A percentile compares a stretch with the other conserved stretches of the same genome.
These are phyloP conservation scores for Capronia coronata DNA, from an alignment of 2,329 filamentous ascomycete genomes.

Conservation along the genomic window DNA sequence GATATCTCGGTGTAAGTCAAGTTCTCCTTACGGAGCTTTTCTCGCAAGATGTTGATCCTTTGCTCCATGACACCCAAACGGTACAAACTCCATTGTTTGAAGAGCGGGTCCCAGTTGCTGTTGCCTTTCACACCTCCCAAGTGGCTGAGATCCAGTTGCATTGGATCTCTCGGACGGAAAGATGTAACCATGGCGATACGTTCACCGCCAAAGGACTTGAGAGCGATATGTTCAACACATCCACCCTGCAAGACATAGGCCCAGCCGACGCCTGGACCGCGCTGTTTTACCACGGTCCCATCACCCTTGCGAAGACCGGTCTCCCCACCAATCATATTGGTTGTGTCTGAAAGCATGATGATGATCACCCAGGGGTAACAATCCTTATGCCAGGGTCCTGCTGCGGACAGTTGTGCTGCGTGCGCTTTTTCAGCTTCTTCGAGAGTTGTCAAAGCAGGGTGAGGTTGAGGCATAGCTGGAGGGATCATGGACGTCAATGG, in stretches of 20 bases:
- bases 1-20: slow-evolving; percentile 9
- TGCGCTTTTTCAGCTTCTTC: not conserved
- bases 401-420: slow-evolving; percentile 13
- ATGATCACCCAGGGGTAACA: slow-evolving; percentile 31
- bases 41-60: slow-evolving; percentile 6
- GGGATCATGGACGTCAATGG: slow-evolving; percentile 5
- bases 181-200: slow-evolving; percentile 31
- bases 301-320: slow-evolving; percentile 29
- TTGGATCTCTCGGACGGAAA: slow-evolving; percentile 25
- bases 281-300: slow-evolving; percentile 21
- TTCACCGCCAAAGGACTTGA: slow-evolving; percentile 28
- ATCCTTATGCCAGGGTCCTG: slow-evolving; percentile 25
- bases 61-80: slow-evolving; percentile 16
- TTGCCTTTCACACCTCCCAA: slow-evolving; percentile 15
- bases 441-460: not conserved
- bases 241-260: slow-evolving; percentile 31
- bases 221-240: slow-evolving; percentile 29
- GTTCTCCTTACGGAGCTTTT: slow-evolving; percentile 2
- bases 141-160: slow-evolving; percentile 10
- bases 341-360: slow-evolving; percentile 31
- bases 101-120: slow-evolving; percentile 13
- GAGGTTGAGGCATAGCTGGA: slow-evolving; percentile 11
- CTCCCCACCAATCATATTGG: slow-evolving; percentile 31
- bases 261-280: slow-evolving; percentile 27
- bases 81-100: slow-evolving; percentile 16